Base-by-base conservation (phyloP, 2,329 filamentous ascomycete genomes). In the Aspergillus spinulosporus region DNA sequence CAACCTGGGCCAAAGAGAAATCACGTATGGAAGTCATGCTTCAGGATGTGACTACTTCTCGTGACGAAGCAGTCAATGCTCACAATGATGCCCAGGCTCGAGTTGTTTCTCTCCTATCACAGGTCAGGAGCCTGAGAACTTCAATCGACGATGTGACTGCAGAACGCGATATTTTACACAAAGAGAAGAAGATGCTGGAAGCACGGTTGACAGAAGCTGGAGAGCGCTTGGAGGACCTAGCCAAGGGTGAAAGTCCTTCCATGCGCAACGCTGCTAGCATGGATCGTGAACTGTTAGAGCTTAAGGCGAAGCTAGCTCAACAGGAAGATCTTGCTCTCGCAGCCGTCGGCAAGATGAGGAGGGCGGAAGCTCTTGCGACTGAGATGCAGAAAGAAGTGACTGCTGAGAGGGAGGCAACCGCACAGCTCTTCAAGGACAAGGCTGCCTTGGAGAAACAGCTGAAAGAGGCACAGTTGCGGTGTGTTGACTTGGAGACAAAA, bases 1-100 rank as follows among this genome's bases (percentile, higher is more conserved):
- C 92, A 12, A 96, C 93, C 0, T 97, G 94, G 92, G 92, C 92
- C 9, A 99, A 99, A 78, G 93, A 99, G 77, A 97, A 97, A 80
- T 84, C 91, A 12, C 88, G 93, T 12, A 82, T 99, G 40, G 93
- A 97, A 72, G 86, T 92, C 58, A 95, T 92, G 4, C 81, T 99
- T 53, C 87, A 93, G 49, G 92, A 97, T 71, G 84, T 97, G 32
- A 88, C 89, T 8, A 87, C 90, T 48, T 96, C 92, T n/a, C 87
- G 93, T 2, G 93, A 99, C 63, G 94, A 99, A 73, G 93, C 94
- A 7, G 88, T 92, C 49, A 88, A 86, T 65, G 93, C 94, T 0
- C 94, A 99, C 74, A 96, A 94, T 68, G 93, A 97, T 64, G 92
- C 92, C 2, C 94, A 97, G 72, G 84, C 89, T 72, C 96, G 96